Evolutionary conservation across 73 alveolate genomes (phyloP), one percentile per base, ranked within the genome.

Genomic region (Symbiodinium pilosum): DNA sequence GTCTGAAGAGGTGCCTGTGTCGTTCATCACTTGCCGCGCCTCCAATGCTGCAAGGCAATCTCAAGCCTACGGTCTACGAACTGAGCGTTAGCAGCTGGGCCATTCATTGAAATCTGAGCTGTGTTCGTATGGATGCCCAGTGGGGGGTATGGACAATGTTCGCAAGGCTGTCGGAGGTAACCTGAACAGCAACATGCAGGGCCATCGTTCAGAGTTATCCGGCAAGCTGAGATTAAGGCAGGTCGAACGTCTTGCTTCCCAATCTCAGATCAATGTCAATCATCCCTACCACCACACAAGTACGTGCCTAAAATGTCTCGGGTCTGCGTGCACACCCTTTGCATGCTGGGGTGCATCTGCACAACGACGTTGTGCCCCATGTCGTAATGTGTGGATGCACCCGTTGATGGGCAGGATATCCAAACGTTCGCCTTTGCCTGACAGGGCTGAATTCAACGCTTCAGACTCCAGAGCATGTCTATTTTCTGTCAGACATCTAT

Each of bases 361-460:
- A 91, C 14, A 47, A 91, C 88, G 52, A 91, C 81, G 40, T 91
- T 91, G 89, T 91, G 81, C 12, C 97, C 97, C 97, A 91, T 69
- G 89, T 91, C 97, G 88, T 91, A 91, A 69, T 91, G 97, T 38
- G 88, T 43, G 24, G 97, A 91, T 34, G 97, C 97, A 52, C 97
- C 97, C 0, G 97, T 91, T 9, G 51, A 30, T 11, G 97, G 89
- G 36, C 97, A 91, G 36, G 97, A 91, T 36, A 91, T 91, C 97
- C 97, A 91, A n/a, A 91, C 97, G 28, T 91, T 91, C 7, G 97
- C 81, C 43, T 71, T 91, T 28, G 97, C 97, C 97, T 91, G 32
- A 9, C 43, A 34, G 43, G 30, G 81, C 24, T 24, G 73, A 16
- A 8, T 54, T n/a, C n/a, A n/a, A n/a, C n/a, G n/a, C n/a, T n/a